Base-by-base conservation (phyloP, 108 stramenopile species). In the Mediolabrus comicus region DNA sequence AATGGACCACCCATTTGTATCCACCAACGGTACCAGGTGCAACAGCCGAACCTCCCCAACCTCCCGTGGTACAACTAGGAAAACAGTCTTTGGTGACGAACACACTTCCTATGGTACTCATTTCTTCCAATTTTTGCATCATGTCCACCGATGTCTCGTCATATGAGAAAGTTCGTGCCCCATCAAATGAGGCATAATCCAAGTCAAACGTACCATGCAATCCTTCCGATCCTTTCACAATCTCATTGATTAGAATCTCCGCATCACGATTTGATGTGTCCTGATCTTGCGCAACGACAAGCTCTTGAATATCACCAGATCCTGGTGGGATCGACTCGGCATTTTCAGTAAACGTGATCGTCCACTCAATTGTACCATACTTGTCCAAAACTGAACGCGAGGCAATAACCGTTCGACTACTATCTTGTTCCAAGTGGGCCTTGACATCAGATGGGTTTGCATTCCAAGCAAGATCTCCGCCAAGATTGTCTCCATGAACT, bases 1-100 rank as follows among this genome's bases (percentile, higher is more conserved):
- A 95, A 38, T 55, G 59, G 43, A 93, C 74, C 19, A 67, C 83
- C 94, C 94, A 95, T 33, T 83, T 77, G 59, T 85, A 85, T 5
- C 94, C 94, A 27, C 94, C 94, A 14, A 32, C 26, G n/a, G 83
- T 77, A 22, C 80, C 88, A 28, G 80, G 78, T 1, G 17, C 26
- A 5, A 89, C 92, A 31, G 84, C 68, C 14, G 60, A 53, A 8
- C 67, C 84, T 29, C 91, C 94, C 94, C 94, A 95, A 19, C 94
- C 94, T 25, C 91, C 94, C 13, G 39, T 57, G 4, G 29, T 34
- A 38, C 71, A 71, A 39, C 54, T 57, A n/a, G 93, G 93, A 69
- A 87, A 92, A 34, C 86, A 74, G 16, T 75, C 64, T 46, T 86
- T 80, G 24, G 38, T 59, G 10, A 95, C 87, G 17, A 65, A 65